Evolutionary conservation across 2,329 filamentous ascomycete species (phyloP), one percentile per base, ranked within the genome.

Genomic region (Berkeleyomyces rouxiae): DNA sequence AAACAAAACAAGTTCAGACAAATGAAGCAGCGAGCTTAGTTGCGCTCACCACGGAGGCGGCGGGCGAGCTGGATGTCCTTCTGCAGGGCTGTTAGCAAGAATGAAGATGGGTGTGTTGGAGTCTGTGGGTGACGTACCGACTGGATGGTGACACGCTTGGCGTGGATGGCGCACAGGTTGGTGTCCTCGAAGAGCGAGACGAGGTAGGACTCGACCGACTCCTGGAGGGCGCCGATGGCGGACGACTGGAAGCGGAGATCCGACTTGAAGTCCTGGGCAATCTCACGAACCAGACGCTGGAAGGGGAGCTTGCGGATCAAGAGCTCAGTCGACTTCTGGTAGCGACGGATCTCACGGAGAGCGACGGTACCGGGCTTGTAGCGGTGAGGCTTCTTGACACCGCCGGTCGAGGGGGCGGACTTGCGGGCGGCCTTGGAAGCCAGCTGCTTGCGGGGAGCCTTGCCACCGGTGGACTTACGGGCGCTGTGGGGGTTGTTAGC

Each of bases 391-490:
- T 93, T 93, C 88, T 93, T 93, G 84, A 92, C 88, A 85, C 88
- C 88, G 72, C 92, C 93, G 76, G 93, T 97, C 67, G 90, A 96
- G 70, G 93, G 93, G 66, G 93, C 92, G 71, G 87, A 90, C 86
- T 99, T 99, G 81, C 93, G 91, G 73, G 93, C 92, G 70, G 92
- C 93, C 88, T 96, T 96, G 82, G 91, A 96, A 71, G 92, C 92
- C 74, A 97, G 90, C 85, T 96, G 91, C 89, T 99, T 99, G 78
- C 84, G 83, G 67, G 84, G 84, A 70, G 84, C 84, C 81, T 87
- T 87, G 81, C 84, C 84, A 84, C 84, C 84, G 71, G 84, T 87
- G 76, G 84, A 87, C 82, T 96, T 85, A 74, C 83, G 82, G 71
- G 82, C 82, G 71, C 66, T 67, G 61, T 3, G 31, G 58, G 13